Conservation (phyloP, 2,329 filamentous ascomycete genomes). For the Alternaria infectoria region DNA sequence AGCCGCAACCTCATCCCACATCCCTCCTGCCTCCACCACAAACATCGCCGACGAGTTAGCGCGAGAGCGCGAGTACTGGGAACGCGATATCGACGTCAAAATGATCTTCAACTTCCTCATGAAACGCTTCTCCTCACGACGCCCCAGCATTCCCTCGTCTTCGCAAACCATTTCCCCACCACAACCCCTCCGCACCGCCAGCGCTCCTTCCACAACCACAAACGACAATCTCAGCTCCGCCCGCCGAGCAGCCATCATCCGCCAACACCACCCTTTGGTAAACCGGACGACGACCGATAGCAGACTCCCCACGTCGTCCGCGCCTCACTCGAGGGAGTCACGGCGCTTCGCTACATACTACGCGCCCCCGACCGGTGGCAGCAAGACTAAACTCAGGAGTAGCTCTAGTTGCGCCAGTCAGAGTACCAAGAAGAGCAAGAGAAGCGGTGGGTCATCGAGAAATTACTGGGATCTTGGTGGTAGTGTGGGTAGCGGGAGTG, state of each 20-base stretch:
- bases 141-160: slow-evolving; percentile 34
- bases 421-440: slow-evolving; percentile 76
- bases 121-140: slow-evolving; percentile 46
- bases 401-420: slow-evolving; percentile 82
- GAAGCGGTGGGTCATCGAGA: slow-evolving; percentile 72
- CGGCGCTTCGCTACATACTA: slow-evolving; percentile 10
- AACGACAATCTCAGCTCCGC: slow-evolving; percentile 47
- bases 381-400: slow-evolving; percentile 35
- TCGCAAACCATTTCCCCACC: slow-evolving; percentile 5
- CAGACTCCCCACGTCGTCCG: slow-evolving; percentile 35
- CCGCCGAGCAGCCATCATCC: slow-evolving; percentile 80
- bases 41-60: slow-evolving; percentile 43
- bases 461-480: slow-evolving; percentile 94
- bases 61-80: slow-evolving; percentile 80
- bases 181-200: not conserved
- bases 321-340: slow-evolving; percentile 22
- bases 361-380: not conserved
- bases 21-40: slow-evolving; percentile 16
- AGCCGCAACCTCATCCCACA: slow-evolving; percentile 55
- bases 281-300: slow-evolving; percentile 54
- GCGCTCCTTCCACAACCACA: not conserved
- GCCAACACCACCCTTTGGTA: slow-evolving; percentile 87
- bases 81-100: slow-evolving; percentile 86
- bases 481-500: slow-evolving; percentile 73
- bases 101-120: slow-evolving; percentile 79